Percentiles rank a stretch among this genome's conserved stretches.
Evolutionary conservation across 495 filamentous ascomycete genomes (phyloP).

Genomic region (Viridothelium virens): DNA sequence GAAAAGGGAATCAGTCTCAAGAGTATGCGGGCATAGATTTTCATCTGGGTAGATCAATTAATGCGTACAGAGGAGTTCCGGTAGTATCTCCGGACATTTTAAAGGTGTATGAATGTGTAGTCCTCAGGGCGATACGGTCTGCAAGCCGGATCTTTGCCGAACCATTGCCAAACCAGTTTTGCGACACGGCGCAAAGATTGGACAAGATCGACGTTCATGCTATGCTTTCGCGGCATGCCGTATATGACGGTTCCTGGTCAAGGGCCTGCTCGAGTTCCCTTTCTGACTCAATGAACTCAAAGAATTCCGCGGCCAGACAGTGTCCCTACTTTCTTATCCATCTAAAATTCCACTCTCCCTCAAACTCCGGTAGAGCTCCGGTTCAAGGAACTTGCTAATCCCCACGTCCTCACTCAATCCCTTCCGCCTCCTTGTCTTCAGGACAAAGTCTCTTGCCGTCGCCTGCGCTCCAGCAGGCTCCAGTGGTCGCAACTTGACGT

Average conservation of each 20-base stretch:
- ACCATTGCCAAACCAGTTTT: no score
- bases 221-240: neutral
- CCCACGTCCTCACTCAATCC: conserved; percentile 92
- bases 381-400: conserved; percentile 91
- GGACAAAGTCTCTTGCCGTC: conserved; percentile 87
- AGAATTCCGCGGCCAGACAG: no score
- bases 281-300: no score
- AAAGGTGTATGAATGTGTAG: no score
- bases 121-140: no score
- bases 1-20: neutral
- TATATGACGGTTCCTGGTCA: neutral
- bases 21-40: neutral
- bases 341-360: conserved; percentile 85
- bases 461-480: conserved; percentile 80
- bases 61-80: neutral
- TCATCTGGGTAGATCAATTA: neutral
- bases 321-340: conserved; percentile 29
- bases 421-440: conserved; percentile 91
- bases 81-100: neutral
- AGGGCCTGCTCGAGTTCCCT: neutral
- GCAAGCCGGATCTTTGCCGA: no score
- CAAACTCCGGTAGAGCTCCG: conserved; percentile 79
- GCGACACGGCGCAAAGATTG: no score
- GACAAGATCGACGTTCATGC: no score
- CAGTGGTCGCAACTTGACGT: conserved; percentile 69